Base-by-base conservation (phyloP, 495 filamentous ascomycete genomes). In the Neurospora sp. region DNA sequence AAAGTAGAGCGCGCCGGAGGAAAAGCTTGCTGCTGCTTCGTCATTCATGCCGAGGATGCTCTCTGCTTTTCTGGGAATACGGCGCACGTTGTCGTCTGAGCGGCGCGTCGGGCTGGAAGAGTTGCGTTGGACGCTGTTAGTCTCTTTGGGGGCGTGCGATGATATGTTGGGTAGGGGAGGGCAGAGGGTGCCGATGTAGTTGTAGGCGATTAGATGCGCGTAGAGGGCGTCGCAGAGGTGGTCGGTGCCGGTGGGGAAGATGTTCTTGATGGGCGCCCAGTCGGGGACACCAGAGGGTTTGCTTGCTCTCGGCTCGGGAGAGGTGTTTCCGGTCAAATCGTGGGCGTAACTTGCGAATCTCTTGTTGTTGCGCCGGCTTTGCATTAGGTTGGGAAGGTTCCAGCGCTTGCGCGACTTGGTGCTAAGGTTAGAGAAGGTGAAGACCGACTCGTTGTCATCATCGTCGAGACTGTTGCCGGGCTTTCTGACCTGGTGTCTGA, bases 141-240 rank as follows among this genome's bases (percentile, higher is more conserved):
- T n/a, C 10, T 66, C 54, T 66, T 66, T 66, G 24, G 28, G 15
- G 8, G 7, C 11, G 10, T 28, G 24, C 2, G 59, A 37, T n/a
- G 72, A 73, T n/a, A 17, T 19, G 28, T 15, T 31, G 54, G 54
- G 54, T 19, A 73, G 74, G 36, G 76, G 78, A 19, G 79, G 77
- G 70, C 80, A 83, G 34, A 86, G 74, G 8, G 83, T 85, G 72
- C 84, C 79, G 37, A 91, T 78, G 77, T 90, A 90, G 74, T 91
- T 91, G 72, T 87, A 88, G 0, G 88, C 89, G 24, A 91, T 83
- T 28, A 92, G 75, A 45, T 89, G 86, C 2, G 89, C 89, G 72
- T 90, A 91, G n/a, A 92, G 84, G 6, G 88, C 84, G 69, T 90
- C 87, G 38, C 89, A 86, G 5, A 89, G 78, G 71, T 84, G 85